Conservation (phyloP, 2,329 filamentous ascomycete species). For the Neofusicoccum sp. region DNA sequence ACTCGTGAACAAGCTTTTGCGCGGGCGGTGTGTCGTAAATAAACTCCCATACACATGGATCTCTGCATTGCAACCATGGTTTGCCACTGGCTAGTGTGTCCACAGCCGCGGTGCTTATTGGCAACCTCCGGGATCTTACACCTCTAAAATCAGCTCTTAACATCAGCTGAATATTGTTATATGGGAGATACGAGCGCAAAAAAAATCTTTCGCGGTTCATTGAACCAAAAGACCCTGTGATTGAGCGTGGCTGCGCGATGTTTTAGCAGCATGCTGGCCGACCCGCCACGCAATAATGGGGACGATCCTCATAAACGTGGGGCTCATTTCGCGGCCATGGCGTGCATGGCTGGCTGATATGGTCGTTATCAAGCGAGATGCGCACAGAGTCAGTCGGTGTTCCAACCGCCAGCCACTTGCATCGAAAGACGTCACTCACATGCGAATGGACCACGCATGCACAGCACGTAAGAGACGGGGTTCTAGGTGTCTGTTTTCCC, state of each 20-base stretch:
- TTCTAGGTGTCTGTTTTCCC: not conserved
- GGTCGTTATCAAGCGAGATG: not conserved
- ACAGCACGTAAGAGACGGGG: not conserved
- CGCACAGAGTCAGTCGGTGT: not conserved
- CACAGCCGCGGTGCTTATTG: too few species aligned
- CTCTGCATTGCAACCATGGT: not conserved
- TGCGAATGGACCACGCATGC: not conserved
- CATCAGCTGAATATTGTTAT: too few species aligned
- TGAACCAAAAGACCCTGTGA: too few species aligned
- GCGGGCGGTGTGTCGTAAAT: too few species aligned
- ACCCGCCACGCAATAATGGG: not conserved
- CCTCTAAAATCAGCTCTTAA: too few species aligned
- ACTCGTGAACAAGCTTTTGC: not conserved
- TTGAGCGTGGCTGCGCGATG: not conserved
- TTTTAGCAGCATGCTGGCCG: not conserved
- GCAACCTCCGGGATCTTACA: too few species aligned
- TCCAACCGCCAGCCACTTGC: not conserved
- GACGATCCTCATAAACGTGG: constrained; percentile 4
- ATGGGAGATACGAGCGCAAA: too few species aligned
- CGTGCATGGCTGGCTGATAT: too few species aligned
- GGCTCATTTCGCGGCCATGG: not conserved
- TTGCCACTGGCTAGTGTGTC: not conserved
- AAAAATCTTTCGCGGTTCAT: too few species aligned
- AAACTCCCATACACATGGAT: not conserved
- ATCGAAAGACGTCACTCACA: not conserved